These are phyloP conservation scores for Candida stauntonica DNA, from an alignment of 805 yeast species.

Conservation along the genomic window DNA sequence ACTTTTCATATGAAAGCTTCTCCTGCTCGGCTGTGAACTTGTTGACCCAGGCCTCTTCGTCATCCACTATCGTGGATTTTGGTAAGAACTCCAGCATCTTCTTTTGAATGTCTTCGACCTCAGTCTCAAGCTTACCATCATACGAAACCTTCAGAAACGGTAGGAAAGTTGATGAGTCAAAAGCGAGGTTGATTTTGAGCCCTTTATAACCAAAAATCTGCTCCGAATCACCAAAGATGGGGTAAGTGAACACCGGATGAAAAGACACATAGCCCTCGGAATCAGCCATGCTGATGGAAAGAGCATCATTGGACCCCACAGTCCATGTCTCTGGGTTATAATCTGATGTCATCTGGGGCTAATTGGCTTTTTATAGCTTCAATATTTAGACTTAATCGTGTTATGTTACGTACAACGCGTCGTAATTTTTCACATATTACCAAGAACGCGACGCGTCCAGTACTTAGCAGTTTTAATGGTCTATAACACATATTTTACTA, in stretches of 20 bases:
- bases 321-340: slow-evolving; percentile 75
- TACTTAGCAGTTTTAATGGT: no score
- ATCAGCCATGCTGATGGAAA: slow-evolving; percentile 57
- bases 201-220: slow-evolving; percentile 80
- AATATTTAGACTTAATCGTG: no score
- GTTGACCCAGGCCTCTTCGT: slow-evolving; percentile 67
- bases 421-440: no score
- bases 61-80: slow-evolving; percentile 50
- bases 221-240: slow-evolving; percentile 90
- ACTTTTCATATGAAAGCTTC: slow-evolving; percentile 33
- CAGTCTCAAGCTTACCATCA: slow-evolving; percentile 46
- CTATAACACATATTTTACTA: no score
- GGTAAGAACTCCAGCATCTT: slow-evolving; percentile 60
- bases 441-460: no score
- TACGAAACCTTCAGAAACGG: slow-evolving; percentile 67
- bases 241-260: slow-evolving; percentile 81
- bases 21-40: slow-evolving; percentile 44
- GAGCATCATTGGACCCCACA: slow-evolving; percentile 61
- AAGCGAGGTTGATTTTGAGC: slow-evolving; percentile 59
- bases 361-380: no score
- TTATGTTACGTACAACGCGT: no score
- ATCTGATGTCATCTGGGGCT: slow-evolving; percentile 35
- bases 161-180: slow-evolving; percentile 68
- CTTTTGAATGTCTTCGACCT: slow-evolving; percentile 54
- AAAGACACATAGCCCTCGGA: slow-evolving; percentile 58